Evolutionary conservation across 2,329 filamentous ascomycete species (phyloP).

Genomic region (Chaetomium strumarium): DNA sequence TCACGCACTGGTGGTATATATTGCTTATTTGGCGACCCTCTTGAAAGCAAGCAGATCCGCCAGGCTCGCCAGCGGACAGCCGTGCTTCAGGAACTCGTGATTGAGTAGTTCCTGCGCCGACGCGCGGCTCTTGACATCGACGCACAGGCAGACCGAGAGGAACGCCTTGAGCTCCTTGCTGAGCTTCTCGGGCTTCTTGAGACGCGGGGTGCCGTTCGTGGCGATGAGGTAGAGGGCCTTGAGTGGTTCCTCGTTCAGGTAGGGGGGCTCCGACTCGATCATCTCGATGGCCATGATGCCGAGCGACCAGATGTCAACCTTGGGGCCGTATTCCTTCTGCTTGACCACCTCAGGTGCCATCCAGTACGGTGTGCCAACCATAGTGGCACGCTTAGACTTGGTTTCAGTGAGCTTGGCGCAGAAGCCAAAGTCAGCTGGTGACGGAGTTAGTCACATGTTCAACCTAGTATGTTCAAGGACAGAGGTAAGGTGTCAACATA

Average conservation of each 20-base stretch:
- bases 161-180: constrained; percentile 98
- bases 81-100: constrained; percentile 91
- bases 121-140: constrained; percentile 90
- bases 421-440: constrained; percentile 93
- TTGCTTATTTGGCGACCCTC: constrained; percentile 57
- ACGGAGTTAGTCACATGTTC: neutral
- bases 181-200: constrained; percentile 98
- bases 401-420: constrained; percentile 97
- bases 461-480: neutral
- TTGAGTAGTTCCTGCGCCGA: constrained; percentile 83
- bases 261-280: constrained; percentile 97
- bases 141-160: constrained; percentile 90
- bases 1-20: constrained; percentile 1
- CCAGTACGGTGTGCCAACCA: constrained; percentile 99
- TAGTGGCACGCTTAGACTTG: constrained; percentile 94
- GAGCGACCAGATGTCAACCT: constrained; percentile 98
- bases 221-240: constrained; percentile 97
- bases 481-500: constrained; percentile 44
- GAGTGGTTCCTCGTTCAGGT: constrained; percentile 94
- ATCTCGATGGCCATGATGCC: constrained; percentile 99
- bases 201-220: constrained; percentile 89
- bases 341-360: constrained; percentile 99
- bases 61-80: constrained; percentile 76
- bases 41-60: constrained; percentile 86
- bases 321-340: constrained; percentile 96